Evolutionary conservation across 371 early-diverging fungal genomes (phyloP).

Genomic region (Nematocida ironsii): DNA sequence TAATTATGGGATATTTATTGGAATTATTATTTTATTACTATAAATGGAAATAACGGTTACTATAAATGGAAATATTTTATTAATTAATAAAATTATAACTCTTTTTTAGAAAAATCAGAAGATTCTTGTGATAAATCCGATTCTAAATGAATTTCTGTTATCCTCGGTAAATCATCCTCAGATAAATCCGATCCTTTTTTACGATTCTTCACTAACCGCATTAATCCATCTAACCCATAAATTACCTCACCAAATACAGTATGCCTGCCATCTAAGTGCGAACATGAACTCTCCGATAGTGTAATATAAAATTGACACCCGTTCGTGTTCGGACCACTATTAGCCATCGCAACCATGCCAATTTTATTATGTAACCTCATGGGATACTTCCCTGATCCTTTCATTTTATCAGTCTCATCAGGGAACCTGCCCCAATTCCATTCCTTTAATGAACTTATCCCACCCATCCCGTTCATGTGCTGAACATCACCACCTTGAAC

Average conservation of each 20-base stretch:
- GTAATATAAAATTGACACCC: conserved; percentile 93
- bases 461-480: conserved; percentile 81
- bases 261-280: conserved; percentile 80
- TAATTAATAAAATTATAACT: not conserved
- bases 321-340: conserved; percentile 86
- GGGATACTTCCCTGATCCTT: conserved; percentile 1
- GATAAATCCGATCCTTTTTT: not conserved
- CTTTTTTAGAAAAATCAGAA: not conserved
- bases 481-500: conserved; percentile 95
- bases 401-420: conserved; percentile 81
- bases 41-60: not conserved
- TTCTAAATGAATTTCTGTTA: not conserved
- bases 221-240: conserved; percentile 72
- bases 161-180: not conserved
- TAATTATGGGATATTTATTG: conserved; percentile 5
- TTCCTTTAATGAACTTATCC: conserved; percentile 76
- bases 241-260: conserved; percentile 90
- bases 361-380: conserved; percentile 73
- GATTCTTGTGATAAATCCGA: not conserved
- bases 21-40: not conserved
- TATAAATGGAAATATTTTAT: not conserved
- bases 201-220: too few relatives aligned
- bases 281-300: conserved; percentile 78
- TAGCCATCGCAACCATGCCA: conserved; percentile 91
- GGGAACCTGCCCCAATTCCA: conserved; percentile 83